Base-by-base conservation (phyloP, 352 stramenopile genomes). In the Phytophthora pseudosyringae region DNA sequence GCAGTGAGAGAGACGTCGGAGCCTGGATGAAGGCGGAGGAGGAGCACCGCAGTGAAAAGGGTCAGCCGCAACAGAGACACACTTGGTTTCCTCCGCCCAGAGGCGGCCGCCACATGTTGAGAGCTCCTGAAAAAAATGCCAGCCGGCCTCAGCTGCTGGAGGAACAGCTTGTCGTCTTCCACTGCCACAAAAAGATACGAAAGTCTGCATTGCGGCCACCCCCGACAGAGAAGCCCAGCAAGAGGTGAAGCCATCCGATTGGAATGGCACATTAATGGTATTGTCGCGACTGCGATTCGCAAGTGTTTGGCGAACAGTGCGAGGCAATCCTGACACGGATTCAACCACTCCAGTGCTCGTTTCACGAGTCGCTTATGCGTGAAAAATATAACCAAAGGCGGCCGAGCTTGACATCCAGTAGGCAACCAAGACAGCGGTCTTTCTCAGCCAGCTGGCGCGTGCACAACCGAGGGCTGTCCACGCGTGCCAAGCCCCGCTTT, bases 391-490 rank as follows among this genome's bases (percentile, higher is more conserved):
- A 11, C 6, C 31, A 35, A 35, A 35, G 31, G 21, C 21, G 21
- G 21, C 21, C 21, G 33, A 26, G 1, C 46, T 39, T 38, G 58
- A 36, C 18, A 70, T 65, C 55, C 54, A 66, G 56, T 47, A 67
- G 47, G 46, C 32, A 33, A 55, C 35, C 46, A 39, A 12, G 10
- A n/a, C 13, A 1, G 21, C 15, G 55, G 33, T 70, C 62, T 70
- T 70, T 70, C 62, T 70, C 41, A 70, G 62, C 45, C 63, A 71
- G 41, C 57, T 71, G 48, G 33, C 21, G 21, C 43, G 31, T 28
- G 8, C 29, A 51, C 41, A 61, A 38, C 35, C 36, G 44, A 41
- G 32, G 43, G 31, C 60, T 69, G 50, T 58, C 60, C 60, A 43
- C 35, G 25, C 31, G 16, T 31, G 35, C 43, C 43, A 67, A 62